Base-by-base conservation (phyloP, 2,329 filamentous ascomycete genomes). In the Pezicula rhizophila region DNA sequence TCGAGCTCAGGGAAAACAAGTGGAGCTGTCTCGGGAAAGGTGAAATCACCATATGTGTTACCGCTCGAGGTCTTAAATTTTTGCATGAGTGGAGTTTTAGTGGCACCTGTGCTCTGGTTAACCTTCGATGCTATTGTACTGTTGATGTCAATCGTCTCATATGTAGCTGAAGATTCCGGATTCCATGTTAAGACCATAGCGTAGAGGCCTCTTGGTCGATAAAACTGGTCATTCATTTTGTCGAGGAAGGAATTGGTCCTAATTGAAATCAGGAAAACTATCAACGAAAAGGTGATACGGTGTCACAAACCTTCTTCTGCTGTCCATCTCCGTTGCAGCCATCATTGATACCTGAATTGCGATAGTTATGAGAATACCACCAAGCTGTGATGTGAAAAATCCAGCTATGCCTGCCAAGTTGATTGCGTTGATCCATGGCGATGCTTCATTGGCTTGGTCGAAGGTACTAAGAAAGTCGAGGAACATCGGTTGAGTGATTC, bases 151-250 rank as follows among this genome's bases (percentile, higher is more conserved):
- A 14, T 23, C 17, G 14, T 12, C 11, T 20, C 12, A 18, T 18
- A 10, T 6, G 17, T 17, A 40, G 11, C 14, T 20, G 10, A 23
- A 8, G 15, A 69, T 68, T 69, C 65, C 0, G 72, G 70, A 39
- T 72, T 71, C 65, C 69, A 80, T 1, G 74, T 72, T 60, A 82
- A 70, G 34, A 83, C 66, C 42, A 78, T 66, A 46, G 68, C 72
- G 60, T 73, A 76, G 0, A 83, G 67, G 0, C 79, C 79, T 1
- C 70, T 69, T 0, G 79, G 77, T 38, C 66, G 69, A 59, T 83
- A 84, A 45, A 80, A 70, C 0, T 73, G 66, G 7, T 70, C 65
- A 54, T 83, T 83, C 53, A 79, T 68, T 40, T 67, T 64, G 52
- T 78, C 70, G 8, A 84, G 68, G 56, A 78, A 82, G 1, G 60